These are phyloP conservation scores for Phialophora macrospora DNA, from an alignment of 2,329 filamentous ascomycete genomes.

Conservation along the genomic window DNA sequence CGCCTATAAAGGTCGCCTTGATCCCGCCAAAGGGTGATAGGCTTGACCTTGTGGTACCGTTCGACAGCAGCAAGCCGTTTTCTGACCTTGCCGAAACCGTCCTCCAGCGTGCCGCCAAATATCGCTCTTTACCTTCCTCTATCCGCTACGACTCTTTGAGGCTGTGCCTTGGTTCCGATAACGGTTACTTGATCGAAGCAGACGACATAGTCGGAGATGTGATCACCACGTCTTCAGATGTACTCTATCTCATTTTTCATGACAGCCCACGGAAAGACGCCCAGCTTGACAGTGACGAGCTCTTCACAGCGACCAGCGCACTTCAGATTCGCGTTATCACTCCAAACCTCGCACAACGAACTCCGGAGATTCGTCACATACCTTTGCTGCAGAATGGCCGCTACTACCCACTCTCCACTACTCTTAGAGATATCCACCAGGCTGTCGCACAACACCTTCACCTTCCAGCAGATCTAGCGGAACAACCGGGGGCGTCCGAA, in stretches of 20 bases:
- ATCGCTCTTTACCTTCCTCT: constrained; percentile 16
- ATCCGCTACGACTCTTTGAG: constrained; percentile 17
- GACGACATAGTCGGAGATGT: constrained; percentile 21
- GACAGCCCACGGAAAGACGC: not conserved
- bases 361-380: constrained; percentile 8
- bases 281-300: not conserved
- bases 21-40: constrained; percentile 24
- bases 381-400: constrained; percentile 16
- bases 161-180: constrained; percentile 19
- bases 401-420: constrained; percentile 15
- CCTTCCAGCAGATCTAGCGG: not conserved
- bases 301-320: not conserved
- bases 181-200: constrained; percentile 19
- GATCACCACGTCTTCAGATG: constrained; percentile 9
- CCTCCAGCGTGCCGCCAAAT: constrained; percentile 15
- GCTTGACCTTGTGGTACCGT: constrained; percentile 20
- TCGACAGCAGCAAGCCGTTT: constrained; percentile 18
- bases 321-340: constrained; percentile 21
- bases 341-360: constrained; percentile 12
- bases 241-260: constrained; percentile 21
- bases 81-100: constrained; percentile 8
- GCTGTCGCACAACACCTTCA: constrained; percentile 19
- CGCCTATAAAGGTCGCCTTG: constrained; percentile 20
- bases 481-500: not conserved
- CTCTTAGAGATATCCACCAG: constrained; percentile 13